phyloP scores from a whole-genome alignment of 257 asterid species.

The Nicotiana benthamiana region DNA sequence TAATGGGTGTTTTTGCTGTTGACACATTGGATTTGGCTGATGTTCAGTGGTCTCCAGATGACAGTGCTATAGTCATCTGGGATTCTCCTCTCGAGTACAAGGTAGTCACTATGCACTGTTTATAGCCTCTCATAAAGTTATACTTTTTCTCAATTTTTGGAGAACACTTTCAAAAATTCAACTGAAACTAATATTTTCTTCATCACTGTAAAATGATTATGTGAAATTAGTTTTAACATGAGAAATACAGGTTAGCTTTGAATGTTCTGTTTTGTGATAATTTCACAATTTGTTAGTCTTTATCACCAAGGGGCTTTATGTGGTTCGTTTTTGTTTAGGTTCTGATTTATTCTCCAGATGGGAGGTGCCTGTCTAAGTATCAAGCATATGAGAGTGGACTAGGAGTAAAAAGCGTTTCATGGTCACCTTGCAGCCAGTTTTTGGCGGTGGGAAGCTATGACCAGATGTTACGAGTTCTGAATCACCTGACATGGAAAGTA shows the following conservation, averaged over 20 bases:
- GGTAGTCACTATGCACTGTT: conserved; percentile 32
- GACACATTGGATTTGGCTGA: conserved; percentile 93
- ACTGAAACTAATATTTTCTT: not conserved
- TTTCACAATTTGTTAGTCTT: not conserved
- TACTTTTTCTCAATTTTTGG: not conserved
- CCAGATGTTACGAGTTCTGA: conserved; percentile 92
- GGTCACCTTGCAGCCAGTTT: conserved; percentile 98
- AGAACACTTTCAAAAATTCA: not conserved
- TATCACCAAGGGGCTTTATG: conserved; percentile 8
- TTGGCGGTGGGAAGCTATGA: conserved; percentile 97
- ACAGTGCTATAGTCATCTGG: conserved; percentile 95
- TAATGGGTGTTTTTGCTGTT: conserved; percentile 89
- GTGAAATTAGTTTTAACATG: not conserved
- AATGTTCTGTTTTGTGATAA: not conserved
- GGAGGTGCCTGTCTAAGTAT: conserved; percentile 88
- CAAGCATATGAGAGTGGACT: conserved; percentile 97
- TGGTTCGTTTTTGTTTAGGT: conserved; percentile 41
- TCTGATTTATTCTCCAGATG: conserved; percentile 90
- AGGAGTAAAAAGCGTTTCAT: conserved; percentile 89
- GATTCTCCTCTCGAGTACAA: conserved; percentile 93
- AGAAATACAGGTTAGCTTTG: not conserved
- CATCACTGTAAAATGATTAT: not conserved
- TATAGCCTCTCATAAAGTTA: not conserved
- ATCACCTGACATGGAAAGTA: conserved; percentile 99
- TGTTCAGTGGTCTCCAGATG: conserved; percentile 98